A percentile compares a stretch with the other conserved stretches of the same genome.
phyloP scores from a whole-genome alignment of 164 flowering plant species.

The Cinnamomum micranthum region DNA sequence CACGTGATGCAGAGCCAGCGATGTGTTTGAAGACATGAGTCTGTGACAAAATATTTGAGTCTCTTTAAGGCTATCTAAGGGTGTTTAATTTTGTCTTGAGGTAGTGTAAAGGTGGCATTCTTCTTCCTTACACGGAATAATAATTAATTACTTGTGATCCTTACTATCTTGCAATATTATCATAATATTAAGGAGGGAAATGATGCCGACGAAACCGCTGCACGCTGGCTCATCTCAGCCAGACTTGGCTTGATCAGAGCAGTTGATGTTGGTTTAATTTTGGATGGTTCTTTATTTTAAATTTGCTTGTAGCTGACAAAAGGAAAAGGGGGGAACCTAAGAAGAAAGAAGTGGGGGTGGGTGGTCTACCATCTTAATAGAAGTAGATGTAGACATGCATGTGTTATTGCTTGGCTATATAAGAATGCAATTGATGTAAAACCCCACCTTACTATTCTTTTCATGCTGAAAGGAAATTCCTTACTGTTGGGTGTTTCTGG shows the following conservation, averaged over 20 bases:
- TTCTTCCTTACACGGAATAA: not conserved
- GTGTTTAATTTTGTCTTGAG: conserved; percentile 1
- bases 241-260: not conserved
- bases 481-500: not conserved
- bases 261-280: not conserved
- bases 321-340: conserved; percentile 6
- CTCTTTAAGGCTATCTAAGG: not conserved
- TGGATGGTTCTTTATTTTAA: conserved; percentile 1
- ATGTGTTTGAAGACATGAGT: not conserved
- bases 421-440: not conserved
- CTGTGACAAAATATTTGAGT: conserved; percentile 1
- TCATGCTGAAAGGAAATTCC: not conserved
- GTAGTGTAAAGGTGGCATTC: not conserved
- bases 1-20: not conserved
- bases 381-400: conserved; percentile 7
- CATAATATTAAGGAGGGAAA: not conserved
- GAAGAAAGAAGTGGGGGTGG: conserved; percentile 1
- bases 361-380: conserved; percentile 5
- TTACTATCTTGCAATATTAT: not conserved
- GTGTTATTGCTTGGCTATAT: not conserved
- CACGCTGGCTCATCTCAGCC: not conserved
- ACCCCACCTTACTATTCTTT: not conserved
- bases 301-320: conserved; percentile 5
- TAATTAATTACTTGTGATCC: not conserved
- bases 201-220: not conserved